phyloP scores from a whole-genome alignment of 2,329 filamentous ascomycete genomes.

The Fusarium floridanum region DNA sequence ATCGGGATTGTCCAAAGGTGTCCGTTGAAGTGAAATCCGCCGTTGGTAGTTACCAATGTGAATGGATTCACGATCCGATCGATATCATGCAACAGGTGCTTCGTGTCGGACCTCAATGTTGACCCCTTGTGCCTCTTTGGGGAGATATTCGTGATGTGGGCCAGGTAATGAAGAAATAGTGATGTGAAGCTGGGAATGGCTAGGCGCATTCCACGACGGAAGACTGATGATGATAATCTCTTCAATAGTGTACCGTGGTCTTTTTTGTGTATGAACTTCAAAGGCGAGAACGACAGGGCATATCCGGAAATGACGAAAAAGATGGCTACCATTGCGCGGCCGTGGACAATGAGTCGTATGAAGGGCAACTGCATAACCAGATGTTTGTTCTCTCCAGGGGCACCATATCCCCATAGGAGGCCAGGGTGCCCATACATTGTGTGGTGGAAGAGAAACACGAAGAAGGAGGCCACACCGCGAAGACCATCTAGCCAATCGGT shows the following conservation, averaged over 20 bases:
- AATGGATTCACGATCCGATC: background rate
- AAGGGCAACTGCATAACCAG: background rate
- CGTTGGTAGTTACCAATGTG: background rate
- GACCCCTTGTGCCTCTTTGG: background rate
- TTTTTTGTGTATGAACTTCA: background rate
- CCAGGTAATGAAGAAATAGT: background rate
- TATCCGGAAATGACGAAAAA: slow-evolving; percentile 3
- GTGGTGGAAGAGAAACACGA: background rate
- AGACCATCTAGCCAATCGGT: slow-evolving; percentile 3
- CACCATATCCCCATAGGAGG: background rate
- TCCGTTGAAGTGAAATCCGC: background rate
- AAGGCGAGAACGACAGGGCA: background rate
- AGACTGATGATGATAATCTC: background rate
- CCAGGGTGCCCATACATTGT: background rate
- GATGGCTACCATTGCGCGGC: background rate
- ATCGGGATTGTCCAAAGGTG: background rate
- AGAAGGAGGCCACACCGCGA: background rate
- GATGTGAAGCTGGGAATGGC: background rate
- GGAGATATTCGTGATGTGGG: background rate
- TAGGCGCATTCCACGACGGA: background rate
- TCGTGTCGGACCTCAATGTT: background rate
- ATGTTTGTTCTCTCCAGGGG: background rate
- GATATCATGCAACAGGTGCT: background rate
- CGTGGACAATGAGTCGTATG: background rate
- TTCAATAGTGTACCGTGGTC: background rate